Base-by-base conservation (phyloP, 345 rosid genomes). In the Clarkia xantiana region DNA sequence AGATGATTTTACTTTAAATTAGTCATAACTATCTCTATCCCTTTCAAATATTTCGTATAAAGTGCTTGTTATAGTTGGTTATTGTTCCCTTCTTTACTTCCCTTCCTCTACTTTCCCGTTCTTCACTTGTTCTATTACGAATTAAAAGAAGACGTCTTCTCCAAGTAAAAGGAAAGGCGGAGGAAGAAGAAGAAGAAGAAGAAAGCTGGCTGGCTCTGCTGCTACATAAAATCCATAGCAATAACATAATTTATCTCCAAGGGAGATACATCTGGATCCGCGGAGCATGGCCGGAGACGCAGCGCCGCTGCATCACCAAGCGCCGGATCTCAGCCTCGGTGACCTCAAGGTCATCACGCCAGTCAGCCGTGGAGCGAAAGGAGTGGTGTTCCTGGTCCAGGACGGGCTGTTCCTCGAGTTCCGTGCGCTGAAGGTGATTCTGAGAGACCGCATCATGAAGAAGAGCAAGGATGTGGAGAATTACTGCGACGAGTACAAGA, bases 321-420 rank as follows among this genome's bases (percentile, higher is more conserved):
- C 64, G 46, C 76, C 71, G 1, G 42, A 22, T 44, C 45, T 89
- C 11, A 70, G 70, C 47, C 54, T 85, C 11, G 62, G 62, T 16
- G 54, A 59, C 3, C 55, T 90, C 2, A 64, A 55, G 40, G 80
- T 77, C n/a, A 54, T 81, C 14, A 63, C 82, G 14, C 74, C 84
- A 8, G 55, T 86, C 1, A 95, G 97, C 6, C 79, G 88, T 13
- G 95, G 97, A 9, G 97, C 95, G 6, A 90, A 83, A 53, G 95
- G 97, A 25, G 94, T 77, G 18, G 97, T 83, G 58, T 90, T 90
- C 57, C 61, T 81, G 22, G 84, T 78, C 2, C 52, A 49, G 60
- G 72, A 75, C 56, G 54, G 54, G 15, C 53, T 16, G 1, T 20
- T 40, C 1, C 66, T 57, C 12, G 72, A 79, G 60, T 22, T 54